These are phyloP conservation scores for Copromyces sp. DNA, from an alignment of 495 filamentous ascomycete genomes.

Conservation along the genomic window DNA sequence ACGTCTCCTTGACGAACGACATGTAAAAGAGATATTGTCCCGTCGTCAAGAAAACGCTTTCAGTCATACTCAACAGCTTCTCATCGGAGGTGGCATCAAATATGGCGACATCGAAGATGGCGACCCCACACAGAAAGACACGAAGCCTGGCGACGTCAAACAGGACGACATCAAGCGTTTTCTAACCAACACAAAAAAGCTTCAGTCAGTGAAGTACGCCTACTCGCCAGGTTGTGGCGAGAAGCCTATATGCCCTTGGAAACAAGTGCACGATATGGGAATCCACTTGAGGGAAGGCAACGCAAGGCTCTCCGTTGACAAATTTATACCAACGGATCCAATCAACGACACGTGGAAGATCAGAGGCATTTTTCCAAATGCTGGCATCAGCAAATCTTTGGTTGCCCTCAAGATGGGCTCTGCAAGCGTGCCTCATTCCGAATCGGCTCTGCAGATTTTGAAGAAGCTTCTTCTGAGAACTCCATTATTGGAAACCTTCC, in stretches of 20 bases:
- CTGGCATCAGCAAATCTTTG: neutral
- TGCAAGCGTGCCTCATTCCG: slow-evolving; percentile 15
- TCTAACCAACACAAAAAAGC: neutral
- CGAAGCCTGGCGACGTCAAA: neutral
- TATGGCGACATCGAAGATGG: neutral
- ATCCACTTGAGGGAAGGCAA: neutral
- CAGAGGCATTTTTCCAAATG: neutral
- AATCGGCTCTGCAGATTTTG: slow-evolving; percentile 13
- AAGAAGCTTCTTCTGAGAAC: slow-evolving; percentile 19
- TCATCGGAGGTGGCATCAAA: neutral
- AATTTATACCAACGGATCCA: neutral
- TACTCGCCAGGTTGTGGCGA: neutral
- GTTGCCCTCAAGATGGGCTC: slow-evolving; percentile 16
- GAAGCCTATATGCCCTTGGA: neutral
- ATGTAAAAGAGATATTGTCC: slow-evolving; percentile 8
- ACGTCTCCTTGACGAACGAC: slow-evolving; percentile 9
- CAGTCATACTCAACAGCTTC: slow-evolving; percentile 17
- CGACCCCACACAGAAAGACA: neutral
- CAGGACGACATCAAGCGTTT: neutral
- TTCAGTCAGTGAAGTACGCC: neutral
- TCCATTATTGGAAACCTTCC: slow-evolving; percentile 12
- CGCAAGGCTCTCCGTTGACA: neutral
- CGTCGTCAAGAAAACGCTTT: slow-evolving; percentile 8
- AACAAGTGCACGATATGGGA: neutral
- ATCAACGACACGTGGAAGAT: neutral